Evolutionary conservation across 768 basidiomycete genomes (phyloP), one percentile per base, ranked within the genome.

Genomic region (Phlebiopsis gigantea): DNA sequence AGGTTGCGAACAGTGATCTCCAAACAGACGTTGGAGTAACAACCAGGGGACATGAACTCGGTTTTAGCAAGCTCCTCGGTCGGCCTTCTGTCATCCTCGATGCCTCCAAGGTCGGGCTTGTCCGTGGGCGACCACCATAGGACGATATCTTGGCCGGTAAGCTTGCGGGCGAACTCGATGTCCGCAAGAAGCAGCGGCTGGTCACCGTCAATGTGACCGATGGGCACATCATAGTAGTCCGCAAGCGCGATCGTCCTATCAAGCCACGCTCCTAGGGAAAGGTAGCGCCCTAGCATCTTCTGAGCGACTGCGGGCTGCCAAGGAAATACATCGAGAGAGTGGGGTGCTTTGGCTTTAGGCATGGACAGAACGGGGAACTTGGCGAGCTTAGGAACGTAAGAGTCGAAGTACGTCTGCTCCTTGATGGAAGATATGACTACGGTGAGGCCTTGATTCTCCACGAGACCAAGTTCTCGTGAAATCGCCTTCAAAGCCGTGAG

Each of bases 121-220:
- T 91, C 84, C 3, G 87, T 83, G 1, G 88, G 80, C 8, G 97
- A 96, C 97, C 97, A 99, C 97, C 97, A 99, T 2, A 99, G 76
- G 2, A 98, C 77, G 65, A 91, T 84, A 65, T 98, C 97, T 60
- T 98, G 92, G 46, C 87, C 84, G 28, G 87, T 74, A 53, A 98
- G 72, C 42, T 90, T 83, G 5, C 96, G 85, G 1, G 97, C 91
- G 63, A 98, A 97, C 61, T 84, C 88, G 61, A 99, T 78, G 63
- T 99, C 97, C 1, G 93, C 84, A 47, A 96, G 75, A 63, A 88
- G 78, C n/a, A 98, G 75, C 1, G 93, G 87, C 44, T 90, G 86
- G 65, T 99, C 97, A 4, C 88, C 86, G 42, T 94, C 92, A 39
- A 98, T 79, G 67, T 99, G 93, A 17, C 96, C 93, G 14, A 95